phyloP scores from a whole-genome alignment of 495 filamentous ascomycete species.

The Chaetomium cochliodes region DNA sequence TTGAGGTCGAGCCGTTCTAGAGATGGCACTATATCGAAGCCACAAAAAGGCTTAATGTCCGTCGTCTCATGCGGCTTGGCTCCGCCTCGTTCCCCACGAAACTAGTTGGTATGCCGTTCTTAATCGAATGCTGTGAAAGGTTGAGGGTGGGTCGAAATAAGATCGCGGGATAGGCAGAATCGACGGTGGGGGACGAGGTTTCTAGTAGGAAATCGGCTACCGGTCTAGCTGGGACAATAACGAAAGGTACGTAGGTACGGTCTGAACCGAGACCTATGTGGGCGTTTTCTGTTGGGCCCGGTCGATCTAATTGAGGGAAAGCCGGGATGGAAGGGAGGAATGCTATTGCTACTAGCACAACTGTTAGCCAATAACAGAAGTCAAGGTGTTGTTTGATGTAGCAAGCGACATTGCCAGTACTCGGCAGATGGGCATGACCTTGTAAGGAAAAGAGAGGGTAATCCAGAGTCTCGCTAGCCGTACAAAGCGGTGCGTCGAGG shows the following conservation, averaged over 20 bases:
- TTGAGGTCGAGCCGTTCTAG: background rate
- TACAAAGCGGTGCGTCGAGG: background rate
- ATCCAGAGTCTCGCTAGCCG: background rate
- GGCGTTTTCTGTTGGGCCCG: background rate
- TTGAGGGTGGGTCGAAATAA: background rate
- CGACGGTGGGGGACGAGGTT: background rate
- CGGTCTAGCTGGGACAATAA: background rate
- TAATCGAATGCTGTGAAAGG: background rate
- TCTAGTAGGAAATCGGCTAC: background rate
- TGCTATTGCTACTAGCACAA: background rate
- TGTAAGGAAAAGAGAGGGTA: background rate
- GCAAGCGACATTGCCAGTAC: background rate
- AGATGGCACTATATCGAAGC: too few species aligned
- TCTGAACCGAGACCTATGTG: background rate
- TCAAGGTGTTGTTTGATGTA: background rate
- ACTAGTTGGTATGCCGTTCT: background rate
- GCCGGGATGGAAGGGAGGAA: background rate
- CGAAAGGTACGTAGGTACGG: background rate
- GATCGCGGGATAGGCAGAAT: background rate
- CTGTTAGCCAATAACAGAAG: background rate
- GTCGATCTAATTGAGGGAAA: background rate
- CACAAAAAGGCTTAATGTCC: background rate
- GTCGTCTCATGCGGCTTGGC: background rate
- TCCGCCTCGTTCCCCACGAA: background rate
- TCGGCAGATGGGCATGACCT: background rate